Evolutionary conservation across 148 eudicot genomes (phyloP), one percentile per base, ranked within the genome.

Genomic region (Rhododendron ovatum): DNA sequence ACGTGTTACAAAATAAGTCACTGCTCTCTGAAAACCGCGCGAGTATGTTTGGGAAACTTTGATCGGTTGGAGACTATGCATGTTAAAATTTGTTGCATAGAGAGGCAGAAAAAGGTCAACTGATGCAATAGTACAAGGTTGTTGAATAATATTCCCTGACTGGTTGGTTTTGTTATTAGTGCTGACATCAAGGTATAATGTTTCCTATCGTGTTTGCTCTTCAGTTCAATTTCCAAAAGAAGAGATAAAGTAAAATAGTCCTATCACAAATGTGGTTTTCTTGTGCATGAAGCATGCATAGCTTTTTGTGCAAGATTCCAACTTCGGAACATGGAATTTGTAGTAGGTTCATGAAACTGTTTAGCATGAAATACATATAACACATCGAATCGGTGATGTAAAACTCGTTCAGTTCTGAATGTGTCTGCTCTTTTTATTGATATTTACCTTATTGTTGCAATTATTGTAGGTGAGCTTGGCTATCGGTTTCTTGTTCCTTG

Each of bases 401-500:
- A 33, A 20, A 57, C 13, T 51, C 1, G 8, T 82, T 82, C 71
- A 33, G 71, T 11, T 24, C 15, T 81, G n/a, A 33, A 81, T 57
- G 10, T 3, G n/a, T 81, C 3, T 81, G 45, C 67, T 30, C 3
- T 67, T 82, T 12, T 80, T 26, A 11, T 24, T 85, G 61, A 5
- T 18, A 55, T 18, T 55, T 55, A 18, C 24, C 61, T 17, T 59
- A 8, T 65, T 15, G n/a, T 8, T 83, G 24, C 47, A 67, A 37
- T 53, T 43, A 1, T 88, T 88, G 73, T 90, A 95, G 98, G 99
- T 95, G 78, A 97, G 99, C 91, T 89, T 97, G 91, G 95, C 95
- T 24, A 90, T 92, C 63, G 99, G 99, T 82, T 97, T 97, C 90
- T 88, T 97, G 90, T 97, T 95, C 90, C 95, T 97, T 90, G 99